phyloP scores from a whole-genome alignment of 441 rosid species.

The Pelargonium myrrhifolium region DNA sequence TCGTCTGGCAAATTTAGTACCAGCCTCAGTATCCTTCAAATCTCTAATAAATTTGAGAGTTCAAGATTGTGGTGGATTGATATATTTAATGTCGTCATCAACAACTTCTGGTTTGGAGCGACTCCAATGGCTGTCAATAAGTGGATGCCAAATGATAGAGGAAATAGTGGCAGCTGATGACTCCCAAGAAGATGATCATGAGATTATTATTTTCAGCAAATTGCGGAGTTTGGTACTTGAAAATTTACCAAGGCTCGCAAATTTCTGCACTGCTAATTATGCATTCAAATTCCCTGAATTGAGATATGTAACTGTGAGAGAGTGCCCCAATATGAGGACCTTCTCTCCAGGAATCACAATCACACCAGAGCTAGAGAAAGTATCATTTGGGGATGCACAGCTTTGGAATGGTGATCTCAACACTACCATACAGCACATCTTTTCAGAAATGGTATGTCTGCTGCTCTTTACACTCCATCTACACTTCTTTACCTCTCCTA shows the following conservation, averaged over 20 bases:
- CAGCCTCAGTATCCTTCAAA: conserved; percentile 12
- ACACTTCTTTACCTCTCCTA: too few relatives aligned
- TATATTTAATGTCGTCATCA: conserved; percentile 16
- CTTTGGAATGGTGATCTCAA: conserved; percentile 20
- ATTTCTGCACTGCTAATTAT: conserved; percentile 15
- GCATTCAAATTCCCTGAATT: conserved; percentile 16
- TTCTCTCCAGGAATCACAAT: conserved; percentile 9
- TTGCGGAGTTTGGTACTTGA: conserved; percentile 16
- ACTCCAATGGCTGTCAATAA: conserved; percentile 20
- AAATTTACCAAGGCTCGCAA: conserved; percentile 17
- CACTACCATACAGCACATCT: neutral
- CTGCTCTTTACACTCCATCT: too few relatives aligned
- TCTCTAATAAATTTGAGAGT: conserved; percentile 18
- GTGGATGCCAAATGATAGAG: conserved; percentile 16
- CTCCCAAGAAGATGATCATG: neutral
- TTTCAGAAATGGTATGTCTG: too few relatives aligned
- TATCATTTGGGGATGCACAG: neutral
- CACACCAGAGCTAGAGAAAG: conserved; percentile 11
- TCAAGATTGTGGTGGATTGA: conserved; percentile 19
- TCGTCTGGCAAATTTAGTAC: conserved; percentile 13
- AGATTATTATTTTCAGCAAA: conserved; percentile 18
- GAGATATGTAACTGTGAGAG: conserved; percentile 8
- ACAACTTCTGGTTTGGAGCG: conserved; percentile 24
- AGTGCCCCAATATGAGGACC: conserved; percentile 23
- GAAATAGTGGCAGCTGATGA: conserved; percentile 14